A percentile compares a stretch with the other conserved stretches of the same genome.
Evolutionary conservation across 352 stramenopile species (phyloP).

Genomic region (Globisporangium uncinulatum): DNA sequence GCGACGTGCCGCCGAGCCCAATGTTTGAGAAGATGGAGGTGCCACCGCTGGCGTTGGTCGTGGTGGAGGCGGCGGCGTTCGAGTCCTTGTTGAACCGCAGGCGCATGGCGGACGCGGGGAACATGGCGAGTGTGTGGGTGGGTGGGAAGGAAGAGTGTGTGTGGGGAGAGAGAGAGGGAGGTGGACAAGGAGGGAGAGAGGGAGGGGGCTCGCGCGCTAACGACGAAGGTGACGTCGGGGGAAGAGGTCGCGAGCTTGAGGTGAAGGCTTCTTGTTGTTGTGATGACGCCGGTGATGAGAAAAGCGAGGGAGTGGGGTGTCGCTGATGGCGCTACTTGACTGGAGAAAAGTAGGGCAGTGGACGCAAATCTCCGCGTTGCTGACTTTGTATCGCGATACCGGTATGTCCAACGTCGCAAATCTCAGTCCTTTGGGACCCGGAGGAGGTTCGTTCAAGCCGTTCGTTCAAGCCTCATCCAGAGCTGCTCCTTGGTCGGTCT

Average conservation of each 20-base stretch:
- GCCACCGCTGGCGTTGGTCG: conserved; percentile 18
- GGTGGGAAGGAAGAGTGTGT: not conserved
- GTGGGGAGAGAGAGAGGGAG: not conserved
- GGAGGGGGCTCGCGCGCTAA: not conserved
- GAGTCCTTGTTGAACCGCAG: conserved; percentile 44
- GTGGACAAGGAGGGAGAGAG: not conserved
- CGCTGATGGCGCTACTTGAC: too few relatives aligned
- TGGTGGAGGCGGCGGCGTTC: conserved; percentile 18
- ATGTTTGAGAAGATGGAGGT: conserved; percentile 56
- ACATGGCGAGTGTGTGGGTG: conserved; percentile 26
- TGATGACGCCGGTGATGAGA: too few relatives aligned
- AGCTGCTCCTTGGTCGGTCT: too few relatives aligned
- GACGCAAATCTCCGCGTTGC: too few relatives aligned
- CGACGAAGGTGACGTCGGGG: not conserved
- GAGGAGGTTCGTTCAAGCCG: too few relatives aligned
- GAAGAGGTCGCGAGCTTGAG: not conserved
- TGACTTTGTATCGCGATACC: too few relatives aligned
- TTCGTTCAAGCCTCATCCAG: too few relatives aligned
- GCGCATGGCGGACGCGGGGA: conserved; percentile 27
- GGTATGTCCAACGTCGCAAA: too few relatives aligned
- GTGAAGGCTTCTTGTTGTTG: too few relatives aligned
- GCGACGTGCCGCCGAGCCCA: conserved; percentile 11
- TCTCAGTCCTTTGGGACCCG: too few relatives aligned
- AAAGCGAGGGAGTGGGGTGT: too few relatives aligned
- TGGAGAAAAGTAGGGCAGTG: too few relatives aligned